phyloP scores from a whole-genome alignment of 768 basidiomycete species.

The Suillus lakei region DNA sequence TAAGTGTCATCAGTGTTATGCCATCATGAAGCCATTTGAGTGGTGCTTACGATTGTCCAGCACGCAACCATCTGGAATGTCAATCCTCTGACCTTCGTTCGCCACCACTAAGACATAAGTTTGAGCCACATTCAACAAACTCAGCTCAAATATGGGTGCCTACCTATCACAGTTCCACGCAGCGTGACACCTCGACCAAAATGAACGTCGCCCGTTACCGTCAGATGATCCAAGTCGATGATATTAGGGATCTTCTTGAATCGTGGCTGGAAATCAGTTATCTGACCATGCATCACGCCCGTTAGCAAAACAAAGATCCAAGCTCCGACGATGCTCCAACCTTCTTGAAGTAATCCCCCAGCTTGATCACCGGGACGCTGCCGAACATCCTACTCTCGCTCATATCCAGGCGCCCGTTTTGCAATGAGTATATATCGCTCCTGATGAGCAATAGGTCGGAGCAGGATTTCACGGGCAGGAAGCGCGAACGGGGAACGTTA shows the following conservation, averaged over 20 bases:
- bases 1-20: slow-evolving; percentile 2
- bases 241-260: slow-evolving; percentile 95
- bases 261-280: slow-evolving; percentile 89
- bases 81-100: slow-evolving; percentile 81
- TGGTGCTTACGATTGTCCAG: slow-evolving; percentile 62
- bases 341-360: slow-evolving; percentile 97
- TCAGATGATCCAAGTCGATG: slow-evolving; percentile 91
- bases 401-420: slow-evolving; percentile 88
- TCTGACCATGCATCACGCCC: slow-evolving; percentile 41
- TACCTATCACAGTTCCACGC: slow-evolving; percentile 86
- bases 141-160: slow-evolving; percentile 17
- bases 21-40: too few relatives aligned
- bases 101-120: slow-evolving; percentile 56
- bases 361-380: slow-evolving; percentile 93
- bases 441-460: slow-evolving; percentile 90
- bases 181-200: slow-evolving; percentile 88
- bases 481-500: slow-evolving; percentile 93
- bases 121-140: neutral
- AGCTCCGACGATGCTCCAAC: slow-evolving; percentile 39
- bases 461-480: slow-evolving; percentile 90
- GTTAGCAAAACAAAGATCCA: slow-evolving; percentile 1
- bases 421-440: slow-evolving; percentile 89
- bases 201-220: slow-evolving; percentile 89
- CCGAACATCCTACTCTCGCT: slow-evolving; percentile 83
- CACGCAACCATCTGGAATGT: slow-evolving; percentile 82